Conservation (phyloP, 176 grass and related monocot species). For the sorghum (Sorghum bicolor) region DNA sequence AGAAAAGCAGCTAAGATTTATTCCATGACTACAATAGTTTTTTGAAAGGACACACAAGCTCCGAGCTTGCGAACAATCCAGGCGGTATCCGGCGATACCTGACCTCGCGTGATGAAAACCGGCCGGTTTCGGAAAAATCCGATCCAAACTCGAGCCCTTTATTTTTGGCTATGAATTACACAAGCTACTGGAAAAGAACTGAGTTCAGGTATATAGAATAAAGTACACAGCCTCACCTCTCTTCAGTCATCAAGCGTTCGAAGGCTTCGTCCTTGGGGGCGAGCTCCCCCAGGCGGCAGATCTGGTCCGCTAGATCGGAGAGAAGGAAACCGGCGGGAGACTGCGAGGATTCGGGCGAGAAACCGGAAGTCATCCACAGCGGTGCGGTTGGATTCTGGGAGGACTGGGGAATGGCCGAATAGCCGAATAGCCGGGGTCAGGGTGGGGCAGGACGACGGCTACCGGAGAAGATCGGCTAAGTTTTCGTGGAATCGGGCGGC, state of each 20-base stretch:
- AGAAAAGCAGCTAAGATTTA: background rate
- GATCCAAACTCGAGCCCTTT: background rate
- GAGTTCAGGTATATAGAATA: background rate
- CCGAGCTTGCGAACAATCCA: background rate
- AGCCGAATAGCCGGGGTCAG: background rate
- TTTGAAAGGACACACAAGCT: too few relatives aligned
- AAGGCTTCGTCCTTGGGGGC: background rate
- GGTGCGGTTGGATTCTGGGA: background rate
- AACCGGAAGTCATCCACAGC: constrained; percentile 25
- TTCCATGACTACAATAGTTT: background rate
- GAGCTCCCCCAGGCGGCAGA: constrained; percentile 15
- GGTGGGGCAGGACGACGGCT: background rate
- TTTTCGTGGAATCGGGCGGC: constrained; percentile 14
- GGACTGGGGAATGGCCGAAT: background rate
- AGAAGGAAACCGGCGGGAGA: background rate
- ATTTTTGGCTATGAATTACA: background rate
- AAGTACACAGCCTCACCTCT: background rate
- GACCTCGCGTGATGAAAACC: constrained; percentile 8
- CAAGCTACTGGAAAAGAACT: background rate
- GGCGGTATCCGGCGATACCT: constrained; percentile 12
- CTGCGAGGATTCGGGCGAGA: background rate
- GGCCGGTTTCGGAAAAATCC: constrained; percentile 7
- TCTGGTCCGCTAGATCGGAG: constrained; percentile 26
- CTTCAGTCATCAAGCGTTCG: background rate
- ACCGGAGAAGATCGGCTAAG: constrained; percentile 9